phyloP scores from a whole-genome alignment of 345 rosid genomes.

The Odontarrhena argentea region DNA sequence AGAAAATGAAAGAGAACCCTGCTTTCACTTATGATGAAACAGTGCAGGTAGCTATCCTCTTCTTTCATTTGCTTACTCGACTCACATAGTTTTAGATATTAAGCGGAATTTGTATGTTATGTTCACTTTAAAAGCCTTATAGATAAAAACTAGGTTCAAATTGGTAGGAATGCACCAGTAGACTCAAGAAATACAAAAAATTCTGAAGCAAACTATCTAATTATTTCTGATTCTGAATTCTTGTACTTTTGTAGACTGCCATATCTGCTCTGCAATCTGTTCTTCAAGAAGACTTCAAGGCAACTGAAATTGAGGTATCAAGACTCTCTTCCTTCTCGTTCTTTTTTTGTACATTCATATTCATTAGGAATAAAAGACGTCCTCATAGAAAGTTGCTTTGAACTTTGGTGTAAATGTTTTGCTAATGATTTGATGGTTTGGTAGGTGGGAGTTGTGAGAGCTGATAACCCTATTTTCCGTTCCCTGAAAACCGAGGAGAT shows the following conservation, averaged over 20 bases:
- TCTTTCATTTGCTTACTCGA: background rate
- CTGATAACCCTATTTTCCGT: conserved; percentile 58
- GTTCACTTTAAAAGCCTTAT: background rate
- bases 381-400: no score
- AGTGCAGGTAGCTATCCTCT: conserved; percentile 68
- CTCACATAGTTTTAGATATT: background rate
- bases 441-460: conserved; percentile 83
- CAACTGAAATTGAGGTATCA: conserved; percentile 86
- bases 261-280: conserved; percentile 84
- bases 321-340: background rate
- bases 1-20: conserved; percentile 97
- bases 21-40: conserved; percentile 84
- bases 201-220: conserved; percentile 1
- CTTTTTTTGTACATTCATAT: background rate
- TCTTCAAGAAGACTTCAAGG: conserved; percentile 94
- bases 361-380: background rate
- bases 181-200: background rate
- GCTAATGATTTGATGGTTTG: background rate
- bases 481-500: conserved; percentile 68
- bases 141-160: background rate
- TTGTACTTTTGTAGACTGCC: conserved; percentile 52
- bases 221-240: conserved; percentile 8
- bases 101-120: background rate
- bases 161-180: background rate
- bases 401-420: background rate